These are phyloP conservation scores for Pyrenopolyporus hunteri DNA, from an alignment of 495 filamentous ascomycete genomes.

Conservation along the genomic window DNA sequence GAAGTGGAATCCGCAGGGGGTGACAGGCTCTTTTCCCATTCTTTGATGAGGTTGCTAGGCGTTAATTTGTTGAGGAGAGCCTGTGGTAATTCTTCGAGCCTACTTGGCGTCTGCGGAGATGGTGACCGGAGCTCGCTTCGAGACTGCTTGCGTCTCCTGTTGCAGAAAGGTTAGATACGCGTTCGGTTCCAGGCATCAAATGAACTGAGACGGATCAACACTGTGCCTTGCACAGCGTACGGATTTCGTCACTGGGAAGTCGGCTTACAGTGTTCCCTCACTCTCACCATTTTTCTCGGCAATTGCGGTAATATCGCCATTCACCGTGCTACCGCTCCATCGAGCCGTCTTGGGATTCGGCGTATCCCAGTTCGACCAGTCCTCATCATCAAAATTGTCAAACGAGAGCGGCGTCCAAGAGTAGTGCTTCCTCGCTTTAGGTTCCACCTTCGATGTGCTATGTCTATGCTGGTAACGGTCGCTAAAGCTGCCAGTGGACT, in stretches of 20 bases:
- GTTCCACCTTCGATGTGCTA: constrained; percentile 26
- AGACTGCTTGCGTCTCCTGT: constrained; percentile 40
- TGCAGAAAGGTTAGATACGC: constrained; percentile 24
- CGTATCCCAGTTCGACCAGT: constrained; percentile 76
- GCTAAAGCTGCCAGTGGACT: constrained; percentile 36
- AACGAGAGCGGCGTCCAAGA: constrained; percentile 56
- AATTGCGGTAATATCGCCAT: constrained; percentile 50
- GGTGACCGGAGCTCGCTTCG: constrained; percentile 47
- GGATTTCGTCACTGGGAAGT: constrained; percentile 13
- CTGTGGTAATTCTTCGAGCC: constrained; percentile 69
- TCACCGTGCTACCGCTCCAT: constrained; percentile 58
- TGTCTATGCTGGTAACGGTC: constrained; percentile 38
- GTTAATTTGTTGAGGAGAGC: constrained; percentile 60
- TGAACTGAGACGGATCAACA: constrained; percentile 12
- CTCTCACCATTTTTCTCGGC: constrained; percentile 48
- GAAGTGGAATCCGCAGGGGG: constrained; percentile 29
- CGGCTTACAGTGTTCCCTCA: constrained; percentile 51
- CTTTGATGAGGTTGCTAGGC: constrained; percentile 74
- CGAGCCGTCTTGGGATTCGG: constrained; percentile 54
- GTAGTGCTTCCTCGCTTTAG: constrained; percentile 49
- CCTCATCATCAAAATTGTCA: constrained; percentile 66
- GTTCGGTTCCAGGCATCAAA: constrained; percentile 1
- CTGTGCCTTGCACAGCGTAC: constrained; percentile 27
- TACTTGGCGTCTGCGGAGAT: constrained; percentile 35
- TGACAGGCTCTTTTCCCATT: constrained; percentile 70